Evolutionary conservation across 2,329 filamentous ascomycete species (phyloP).

Genomic region (Thielaviopsis musarum): DNA sequence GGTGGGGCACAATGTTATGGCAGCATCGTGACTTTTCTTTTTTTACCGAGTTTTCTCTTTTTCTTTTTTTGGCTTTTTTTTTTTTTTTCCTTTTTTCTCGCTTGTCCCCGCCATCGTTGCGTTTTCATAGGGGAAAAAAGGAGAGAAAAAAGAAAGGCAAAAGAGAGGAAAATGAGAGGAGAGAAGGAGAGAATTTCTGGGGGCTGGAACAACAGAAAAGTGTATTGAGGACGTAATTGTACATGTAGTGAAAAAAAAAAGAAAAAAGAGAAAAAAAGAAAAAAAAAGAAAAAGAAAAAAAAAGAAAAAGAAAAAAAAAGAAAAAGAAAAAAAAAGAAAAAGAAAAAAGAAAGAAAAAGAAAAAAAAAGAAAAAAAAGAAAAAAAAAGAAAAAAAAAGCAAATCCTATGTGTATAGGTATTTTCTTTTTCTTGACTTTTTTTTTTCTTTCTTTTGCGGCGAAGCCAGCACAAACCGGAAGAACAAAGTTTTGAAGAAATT

Average conservation of each 20-base stretch:
- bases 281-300: background rate
- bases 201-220: no score
- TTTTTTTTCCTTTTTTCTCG: background rate
- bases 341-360: background rate
- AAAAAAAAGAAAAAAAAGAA: background rate
- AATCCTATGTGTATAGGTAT: no score
- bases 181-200: background rate
- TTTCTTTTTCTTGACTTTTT: no score
- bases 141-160: background rate
- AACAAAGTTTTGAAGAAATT: background rate
- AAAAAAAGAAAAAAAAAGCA: background rate
- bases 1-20: no score
- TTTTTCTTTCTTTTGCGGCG: no score
- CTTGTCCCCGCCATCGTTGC: background rate
- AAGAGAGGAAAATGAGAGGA: background rate
- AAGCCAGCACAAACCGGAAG: no score
- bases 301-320: no score
- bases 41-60: background rate
- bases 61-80: background rate
- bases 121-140: background rate
- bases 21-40: no score
- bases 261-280: background rate
- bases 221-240: no score
- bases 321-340: background rate
- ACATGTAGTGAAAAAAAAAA: no score